phyloP scores from a whole-genome alignment of 345 rosid species.

The Pistacia integerrima region DNA sequence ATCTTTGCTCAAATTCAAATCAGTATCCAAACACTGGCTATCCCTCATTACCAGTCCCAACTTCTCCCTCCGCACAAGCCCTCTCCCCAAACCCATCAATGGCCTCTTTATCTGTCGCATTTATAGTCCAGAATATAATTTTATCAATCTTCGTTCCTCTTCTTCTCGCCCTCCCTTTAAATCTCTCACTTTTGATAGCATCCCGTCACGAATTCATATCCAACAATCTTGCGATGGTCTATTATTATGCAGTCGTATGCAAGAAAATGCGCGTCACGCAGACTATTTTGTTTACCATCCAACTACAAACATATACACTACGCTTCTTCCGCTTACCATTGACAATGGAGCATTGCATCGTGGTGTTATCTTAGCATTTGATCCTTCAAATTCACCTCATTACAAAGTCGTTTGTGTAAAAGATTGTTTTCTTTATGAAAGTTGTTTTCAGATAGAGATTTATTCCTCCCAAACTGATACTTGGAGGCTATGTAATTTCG shows the following conservation, averaged over 20 bases:
- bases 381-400: constrained; percentile 36
- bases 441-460: constrained; percentile 28
- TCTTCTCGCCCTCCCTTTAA: constrained; percentile 18
- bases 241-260: constrained; percentile 40
- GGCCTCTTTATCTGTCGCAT: background rate
- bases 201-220: constrained; percentile 29
- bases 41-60: constrained; percentile 32
- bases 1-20: constrained; percentile 37
- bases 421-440: too few species aligned
- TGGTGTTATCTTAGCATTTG: constrained; percentile 36
- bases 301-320: too few species aligned
- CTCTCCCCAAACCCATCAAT: background rate
- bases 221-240: constrained; percentile 57
- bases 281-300: background rate
- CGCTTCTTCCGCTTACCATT: too few species aligned
- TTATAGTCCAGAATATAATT: constrained; percentile 5
- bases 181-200: constrained; percentile 29
- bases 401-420: constrained; percentile 41
- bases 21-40: constrained; percentile 35
- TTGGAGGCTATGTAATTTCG: constrained; percentile 31
- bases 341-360: too few species aligned
- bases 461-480: constrained; percentile 37
- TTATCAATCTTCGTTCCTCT: constrained; percentile 17
- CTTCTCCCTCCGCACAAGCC: constrained; percentile 17
- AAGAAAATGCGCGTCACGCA: background rate